Percentiles rank a stretch among this genome's conserved stretches.
Evolutionary conservation across 176 grass and related monocot genomes (phyloP).

Genomic region (Metroxylon sagu): DNA sequence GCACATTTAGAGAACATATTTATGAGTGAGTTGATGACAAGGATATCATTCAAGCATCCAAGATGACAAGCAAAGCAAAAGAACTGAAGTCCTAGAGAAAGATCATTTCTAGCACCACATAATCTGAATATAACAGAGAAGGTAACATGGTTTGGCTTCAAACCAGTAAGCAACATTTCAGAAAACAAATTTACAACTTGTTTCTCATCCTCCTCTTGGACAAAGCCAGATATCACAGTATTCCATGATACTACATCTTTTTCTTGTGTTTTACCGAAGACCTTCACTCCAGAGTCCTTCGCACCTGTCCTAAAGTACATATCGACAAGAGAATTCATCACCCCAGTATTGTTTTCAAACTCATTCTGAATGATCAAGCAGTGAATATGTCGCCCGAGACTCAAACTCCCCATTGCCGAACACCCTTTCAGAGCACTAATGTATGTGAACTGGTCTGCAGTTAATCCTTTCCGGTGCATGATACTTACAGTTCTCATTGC

Average conservation of each 20-base stretch:
- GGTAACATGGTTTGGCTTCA: constrained; percentile 38
- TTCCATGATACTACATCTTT: constrained; percentile 61
- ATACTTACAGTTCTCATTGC: constrained; percentile 4
- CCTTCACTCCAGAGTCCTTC: constrained; percentile 17
- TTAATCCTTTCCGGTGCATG: constrained; percentile 16
- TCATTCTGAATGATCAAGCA: constrained; percentile 23
- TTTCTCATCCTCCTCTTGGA: constrained; percentile 21
- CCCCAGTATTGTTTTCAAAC: constrained; percentile 27
- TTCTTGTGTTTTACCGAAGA: constrained; percentile 18
- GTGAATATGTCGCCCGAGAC: constrained; percentile 27
- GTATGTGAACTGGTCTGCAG: constrained; percentile 32
- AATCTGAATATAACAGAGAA: constrained; percentile 36
- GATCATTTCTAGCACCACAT: constrained; percentile 21
- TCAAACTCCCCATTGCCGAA: neutral
- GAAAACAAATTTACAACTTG: constrained; percentile 21
- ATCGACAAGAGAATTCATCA: constrained; percentile 41
- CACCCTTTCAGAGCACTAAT: constrained; percentile 35
- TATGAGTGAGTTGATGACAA: constrained; percentile 42
- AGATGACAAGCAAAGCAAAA: constrained; percentile 27
- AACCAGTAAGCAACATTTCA: constrained; percentile 18
- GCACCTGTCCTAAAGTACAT: constrained; percentile 39
- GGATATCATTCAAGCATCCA: constrained; percentile 33
- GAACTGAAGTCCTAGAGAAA: constrained; percentile 34
- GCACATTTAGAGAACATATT: constrained; percentile 45
- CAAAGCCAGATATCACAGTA: constrained; percentile 27